These are phyloP conservation scores for Neurospora terricola DNA, from an alignment of 495 filamentous ascomycete species.

Conservation along the genomic window DNA sequence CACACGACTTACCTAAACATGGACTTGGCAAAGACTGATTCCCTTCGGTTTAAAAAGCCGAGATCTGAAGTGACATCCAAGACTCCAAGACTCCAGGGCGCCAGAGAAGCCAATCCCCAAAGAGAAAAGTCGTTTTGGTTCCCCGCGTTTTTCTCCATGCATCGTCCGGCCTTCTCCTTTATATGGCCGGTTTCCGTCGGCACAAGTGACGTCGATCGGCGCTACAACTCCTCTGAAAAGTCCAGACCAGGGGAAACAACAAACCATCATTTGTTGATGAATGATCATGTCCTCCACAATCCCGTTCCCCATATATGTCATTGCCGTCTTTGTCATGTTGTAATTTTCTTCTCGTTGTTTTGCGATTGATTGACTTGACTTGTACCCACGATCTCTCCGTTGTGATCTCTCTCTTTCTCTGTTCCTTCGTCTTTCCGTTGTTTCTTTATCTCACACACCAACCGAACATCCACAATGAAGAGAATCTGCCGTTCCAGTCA, in stretches of 20 bases:
- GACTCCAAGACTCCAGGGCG: background rate
- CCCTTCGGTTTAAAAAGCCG: background rate
- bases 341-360: background rate
- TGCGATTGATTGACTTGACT: background rate
- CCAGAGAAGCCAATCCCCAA: background rate
- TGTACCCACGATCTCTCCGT: background rate
- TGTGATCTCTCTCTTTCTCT: background rate
- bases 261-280: background rate
- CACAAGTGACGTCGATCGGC: constrained; percentile 25
- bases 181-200: constrained; percentile 22
- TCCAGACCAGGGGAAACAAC: background rate
- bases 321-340: background rate
- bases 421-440: background rate
- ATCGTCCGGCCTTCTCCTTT: background rate
- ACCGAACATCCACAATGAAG: constrained; percentile 9
- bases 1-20: background rate
- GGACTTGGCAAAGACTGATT: background rate
- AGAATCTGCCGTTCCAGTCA: constrained; percentile 6
- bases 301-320: background rate
- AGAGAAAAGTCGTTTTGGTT: background rate
- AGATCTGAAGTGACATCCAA: background rate
- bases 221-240: background rate
- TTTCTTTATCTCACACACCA: too few species aligned
- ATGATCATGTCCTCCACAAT: background rate
- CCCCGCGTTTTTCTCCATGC: background rate